Conservation (phyloP, 345 rosid genomes). For the Rhodamnia argentea region DNA sequence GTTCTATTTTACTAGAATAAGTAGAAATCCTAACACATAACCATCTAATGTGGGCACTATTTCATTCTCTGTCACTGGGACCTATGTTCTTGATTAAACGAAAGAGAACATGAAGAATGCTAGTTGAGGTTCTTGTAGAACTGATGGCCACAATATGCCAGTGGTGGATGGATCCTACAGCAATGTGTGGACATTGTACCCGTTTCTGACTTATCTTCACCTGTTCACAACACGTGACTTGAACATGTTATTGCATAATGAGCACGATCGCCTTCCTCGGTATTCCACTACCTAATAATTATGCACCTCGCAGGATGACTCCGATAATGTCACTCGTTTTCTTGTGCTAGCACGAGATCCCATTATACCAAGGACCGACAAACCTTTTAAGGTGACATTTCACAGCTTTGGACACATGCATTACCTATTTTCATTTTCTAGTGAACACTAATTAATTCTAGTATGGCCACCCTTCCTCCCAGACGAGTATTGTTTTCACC, state of each 20-base stretch:
- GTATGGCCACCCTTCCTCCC: background rate
- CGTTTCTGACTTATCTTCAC: background rate
- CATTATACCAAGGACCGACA: conserved; percentile 31
- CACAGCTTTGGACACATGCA: background rate
- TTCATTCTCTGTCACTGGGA: background rate
- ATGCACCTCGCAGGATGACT: conserved; percentile 20
- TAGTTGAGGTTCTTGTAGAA: background rate
- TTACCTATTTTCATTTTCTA: background rate
- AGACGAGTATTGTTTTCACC: conserved; percentile 49
- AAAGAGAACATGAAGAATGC: background rate
- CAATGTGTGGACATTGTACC: background rate
- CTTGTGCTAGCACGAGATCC: conserved; percentile 52
- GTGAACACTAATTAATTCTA: background rate
- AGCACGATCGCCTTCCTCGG: background rate
- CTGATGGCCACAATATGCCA: background rate
- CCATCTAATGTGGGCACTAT: background rate
- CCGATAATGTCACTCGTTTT: conserved; percentile 28
- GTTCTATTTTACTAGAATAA: background rate
- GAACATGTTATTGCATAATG: background rate
- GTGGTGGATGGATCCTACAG: background rate
- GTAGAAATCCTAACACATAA: background rate
- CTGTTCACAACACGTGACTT: background rate
- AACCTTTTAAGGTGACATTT: conserved; percentile 22
- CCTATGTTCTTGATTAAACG: background rate
- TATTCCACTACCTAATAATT: background rate